A percentile compares a stretch with the other conserved stretches of the same genome.
These are phyloP conservation scores for Dryas alaskensis DNA, from an alignment of 306 rosid genomes.

Conservation along the genomic window DNA sequence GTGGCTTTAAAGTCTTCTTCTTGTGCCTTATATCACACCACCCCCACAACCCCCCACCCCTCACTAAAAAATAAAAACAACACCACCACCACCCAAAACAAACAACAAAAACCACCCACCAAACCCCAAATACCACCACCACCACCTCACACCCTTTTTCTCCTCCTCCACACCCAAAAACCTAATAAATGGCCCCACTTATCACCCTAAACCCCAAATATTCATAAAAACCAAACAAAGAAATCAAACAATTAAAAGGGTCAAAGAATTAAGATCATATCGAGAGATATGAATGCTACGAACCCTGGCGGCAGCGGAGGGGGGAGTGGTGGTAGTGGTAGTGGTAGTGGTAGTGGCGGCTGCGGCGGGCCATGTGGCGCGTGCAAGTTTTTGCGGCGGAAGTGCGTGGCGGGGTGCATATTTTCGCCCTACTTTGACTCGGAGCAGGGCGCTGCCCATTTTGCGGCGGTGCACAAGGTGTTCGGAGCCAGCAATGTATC, in stretches of 20 bases:
- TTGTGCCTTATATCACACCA: constrained; percentile 13
- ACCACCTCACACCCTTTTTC: constrained; percentile 4
- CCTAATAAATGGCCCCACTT: constrained; percentile 9
- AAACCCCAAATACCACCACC: constrained; percentile 34
- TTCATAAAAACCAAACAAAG: not conserved
- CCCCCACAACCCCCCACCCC: not conserved
- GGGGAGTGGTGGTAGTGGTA: constrained; percentile 15
- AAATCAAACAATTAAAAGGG: not conserved
- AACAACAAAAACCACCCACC: constrained; percentile 41
- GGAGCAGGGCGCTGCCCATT: constrained; percentile 83
- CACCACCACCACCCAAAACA: constrained; percentile 19
- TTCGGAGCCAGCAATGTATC: constrained; percentile 98
- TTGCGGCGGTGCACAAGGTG: constrained; percentile 91
- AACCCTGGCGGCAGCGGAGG: constrained; percentile 39
- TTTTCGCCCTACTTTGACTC: constrained; percentile 95
- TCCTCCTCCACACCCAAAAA: constrained; percentile 6
- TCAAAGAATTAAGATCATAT: not conserved
- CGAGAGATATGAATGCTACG: constrained; percentile 47
- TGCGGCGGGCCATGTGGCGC: constrained; percentile 89
- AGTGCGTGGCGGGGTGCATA: constrained; percentile 75
- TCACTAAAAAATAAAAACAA: constrained; percentile 12
- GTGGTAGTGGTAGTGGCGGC: constrained; percentile 8
- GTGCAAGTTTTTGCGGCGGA: constrained; percentile 81
- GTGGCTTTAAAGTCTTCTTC: constrained; percentile 85
- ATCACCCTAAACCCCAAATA: constrained; percentile 21